A percentile compares a stretch with the other conserved stretches of the same genome.
These are phyloP conservation scores for Ophiosphaerella herpotricha DNA, from an alignment of 2,329 filamentous ascomycete genomes.

Conservation along the genomic window DNA sequence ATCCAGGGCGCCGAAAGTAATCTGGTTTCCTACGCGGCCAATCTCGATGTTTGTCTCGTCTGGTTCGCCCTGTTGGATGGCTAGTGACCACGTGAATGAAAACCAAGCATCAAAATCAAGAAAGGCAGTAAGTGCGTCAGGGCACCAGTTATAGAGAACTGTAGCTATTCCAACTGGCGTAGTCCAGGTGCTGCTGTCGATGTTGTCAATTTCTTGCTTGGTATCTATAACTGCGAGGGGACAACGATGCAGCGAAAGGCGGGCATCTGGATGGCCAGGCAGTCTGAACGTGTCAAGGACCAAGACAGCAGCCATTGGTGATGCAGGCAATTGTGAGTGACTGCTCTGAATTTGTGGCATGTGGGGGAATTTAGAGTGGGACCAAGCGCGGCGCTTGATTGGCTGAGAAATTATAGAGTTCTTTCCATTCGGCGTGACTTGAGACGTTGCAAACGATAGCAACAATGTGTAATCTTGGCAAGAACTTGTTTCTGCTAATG, in stretches of 20 bases:
- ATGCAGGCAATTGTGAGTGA: background rate
- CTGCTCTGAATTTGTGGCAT: no score
- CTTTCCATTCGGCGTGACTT: no score
- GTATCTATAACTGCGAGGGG: conserved; percentile 14
- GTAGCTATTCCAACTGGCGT: conserved; percentile 22
- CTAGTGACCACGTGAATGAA: conserved; percentile 24
- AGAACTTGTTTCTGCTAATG: no score
- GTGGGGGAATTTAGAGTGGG: no score
- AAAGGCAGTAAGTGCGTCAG: conserved; percentile 20
- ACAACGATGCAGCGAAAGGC: conserved; percentile 8
- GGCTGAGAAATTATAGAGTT: background rate
- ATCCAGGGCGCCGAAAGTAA: conserved; percentile 28
- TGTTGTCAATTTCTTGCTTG: background rate
- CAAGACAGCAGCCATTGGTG: background rate
- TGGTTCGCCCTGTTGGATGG: conserved; percentile 8
- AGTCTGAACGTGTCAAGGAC: conserved; percentile 13
- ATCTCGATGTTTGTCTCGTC: conserved; percentile 23
- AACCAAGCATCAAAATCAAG: conserved; percentile 33
- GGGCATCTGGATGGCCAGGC: conserved; percentile 14
- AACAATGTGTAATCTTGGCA: no score
- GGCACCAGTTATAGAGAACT: conserved; percentile 24
- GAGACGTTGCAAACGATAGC: background rate
- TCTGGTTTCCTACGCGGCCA: conserved; percentile 24
- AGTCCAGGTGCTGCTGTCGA: conserved; percentile 2
- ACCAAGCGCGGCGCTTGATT: no score